Evolutionary conservation across 768 basidiomycete genomes (phyloP), one percentile per base, ranked within the genome.

Genomic region (Leccinum variicolor): DNA sequence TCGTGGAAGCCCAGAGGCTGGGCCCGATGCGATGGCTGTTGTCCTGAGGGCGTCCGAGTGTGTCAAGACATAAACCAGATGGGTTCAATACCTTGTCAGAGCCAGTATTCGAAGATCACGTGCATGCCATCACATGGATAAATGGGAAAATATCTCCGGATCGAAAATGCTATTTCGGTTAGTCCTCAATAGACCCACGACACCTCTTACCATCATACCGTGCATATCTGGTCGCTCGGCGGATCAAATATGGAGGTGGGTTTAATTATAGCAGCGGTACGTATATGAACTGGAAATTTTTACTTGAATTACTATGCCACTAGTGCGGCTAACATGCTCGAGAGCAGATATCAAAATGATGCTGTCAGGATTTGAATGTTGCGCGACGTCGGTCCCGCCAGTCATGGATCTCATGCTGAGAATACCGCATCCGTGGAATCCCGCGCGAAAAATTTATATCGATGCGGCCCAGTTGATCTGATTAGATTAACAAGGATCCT

Each of bases 11-110:
- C 59, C 58, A 45, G 6, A 45, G 50, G 59, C 41, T 49, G 56
- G 52, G 52, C 53, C 56, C 36, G n/a, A n/a, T 39, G 53, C 53
- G 53, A 55, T 47, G 28, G 25, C 45, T 28, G 53, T 55, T 43
- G 59, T 67, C 50, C 47, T 58, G 36, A 2, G 31, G 15, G 23
- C 31, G 65, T 36, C 51, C 34, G 34, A 55, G 57, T 55, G 57
- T 56, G 61, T 68, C 63, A 60, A 57, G 68, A 43, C 63, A 65
- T 69, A 62, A 65, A 63, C 61, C 23, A 11, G 55, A 62, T 49
- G 57, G 34, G 60, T 48, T 57, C 59, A 62, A 61, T 67, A 56
- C 56, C 51, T 55, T 34, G 50, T 19, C 55, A 53, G 54, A 54
- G 45, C 14, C 26, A 58, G 47, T 66, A 67, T 52, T 57, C 53